These are phyloP conservation scores for Penicillium oxalicum DNA, from an alignment of 2,329 filamentous ascomycete species.

Conservation along the genomic window DNA sequence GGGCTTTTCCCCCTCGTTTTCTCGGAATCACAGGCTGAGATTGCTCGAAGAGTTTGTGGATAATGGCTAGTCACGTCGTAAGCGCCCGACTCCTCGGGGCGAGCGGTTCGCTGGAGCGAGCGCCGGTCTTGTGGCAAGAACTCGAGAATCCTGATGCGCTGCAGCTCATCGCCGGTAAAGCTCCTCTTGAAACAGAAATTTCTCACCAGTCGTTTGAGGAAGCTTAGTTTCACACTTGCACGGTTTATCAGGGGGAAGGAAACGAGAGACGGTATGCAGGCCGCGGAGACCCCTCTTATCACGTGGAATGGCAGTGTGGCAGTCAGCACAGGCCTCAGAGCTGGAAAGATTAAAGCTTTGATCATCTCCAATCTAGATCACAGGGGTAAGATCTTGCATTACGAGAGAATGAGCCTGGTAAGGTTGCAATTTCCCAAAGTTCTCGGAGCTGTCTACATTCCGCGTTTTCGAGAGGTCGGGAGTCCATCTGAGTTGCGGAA, in stretches of 20 bases:
- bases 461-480: no score
- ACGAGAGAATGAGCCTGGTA: no score
- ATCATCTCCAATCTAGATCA: no score
- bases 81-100: conserved; percentile 28
- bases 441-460: no score
- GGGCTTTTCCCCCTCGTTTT: conserved; percentile 2
- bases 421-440: no score
- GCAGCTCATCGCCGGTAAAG: conserved; percentile 2
- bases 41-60: conserved; percentile 22
- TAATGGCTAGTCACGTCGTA: conserved; percentile 27
- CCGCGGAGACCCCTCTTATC: background rate
- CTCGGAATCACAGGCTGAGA: conserved; percentile 15
- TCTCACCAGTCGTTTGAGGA: no score
- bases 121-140: conserved; percentile 15
- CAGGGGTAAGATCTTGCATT: no score
- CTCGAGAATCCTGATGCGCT: conserved; percentile 6
- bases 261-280: conserved; percentile 9
- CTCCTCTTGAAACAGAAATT: background rate
- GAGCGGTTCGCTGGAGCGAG: conserved; percentile 28
- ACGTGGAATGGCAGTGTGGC: no score
- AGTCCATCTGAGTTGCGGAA: no score
- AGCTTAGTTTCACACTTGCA: no score
- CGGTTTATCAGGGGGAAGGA: background rate
- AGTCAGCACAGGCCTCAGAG: no score
- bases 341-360: no score